phyloP scores from a whole-genome alignment of 495 filamentous ascomycete species.

The Bryoglossum gracile region DNA sequence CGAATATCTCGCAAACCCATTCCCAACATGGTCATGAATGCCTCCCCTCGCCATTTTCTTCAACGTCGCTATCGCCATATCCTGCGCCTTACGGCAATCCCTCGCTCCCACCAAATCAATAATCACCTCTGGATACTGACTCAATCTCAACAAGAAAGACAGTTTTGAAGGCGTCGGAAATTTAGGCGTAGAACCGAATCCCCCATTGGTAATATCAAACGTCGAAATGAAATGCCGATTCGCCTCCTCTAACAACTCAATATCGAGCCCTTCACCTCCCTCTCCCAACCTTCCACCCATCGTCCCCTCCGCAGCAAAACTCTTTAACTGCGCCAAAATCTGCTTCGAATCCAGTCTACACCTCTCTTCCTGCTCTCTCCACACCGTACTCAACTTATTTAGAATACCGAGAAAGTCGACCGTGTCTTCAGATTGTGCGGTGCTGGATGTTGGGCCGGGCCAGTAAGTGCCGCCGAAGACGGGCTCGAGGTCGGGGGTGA shows the following conservation, averaged over 20 bases:
- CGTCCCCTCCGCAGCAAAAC: constrained; percentile 83
- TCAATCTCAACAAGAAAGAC: constrained; percentile 70
- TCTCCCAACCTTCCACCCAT: constrained; percentile 47
- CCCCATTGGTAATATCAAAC: constrained; percentile 72
- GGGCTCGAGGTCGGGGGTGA: constrained; percentile 87
- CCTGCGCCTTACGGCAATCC: constrained; percentile 65
- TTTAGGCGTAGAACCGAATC: constrained; percentile 77
- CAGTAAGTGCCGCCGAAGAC: constrained; percentile 97
- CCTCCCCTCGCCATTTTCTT: constrained; percentile 77
- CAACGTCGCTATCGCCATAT: constrained; percentile 79
- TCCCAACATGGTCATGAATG: constrained; percentile 87
- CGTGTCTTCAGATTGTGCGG: constrained; percentile 40
- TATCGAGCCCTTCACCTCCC: constrained; percentile 60
- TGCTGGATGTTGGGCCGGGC: constrained; percentile 66
- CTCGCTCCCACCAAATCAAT: constrained; percentile 77
- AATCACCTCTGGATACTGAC: constrained; percentile 63
- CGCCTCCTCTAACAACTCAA: constrained; percentile 88
- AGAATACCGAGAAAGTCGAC: constrained; percentile 75
- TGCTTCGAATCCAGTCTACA: constrained; percentile 77
- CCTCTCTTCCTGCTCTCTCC: constrained; percentile 74
- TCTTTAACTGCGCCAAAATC: constrained; percentile 69
- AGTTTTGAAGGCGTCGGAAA: constrained; percentile 87
- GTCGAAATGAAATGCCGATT: constrained; percentile 69
- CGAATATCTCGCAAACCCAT: constrained; percentile 85
- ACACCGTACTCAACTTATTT: constrained; percentile 70